Evolutionary conservation across 2,329 filamentous ascomycete genomes (phyloP), one percentile per base, ranked within the genome.

Genomic region (Penicillium concentricum): DNA sequence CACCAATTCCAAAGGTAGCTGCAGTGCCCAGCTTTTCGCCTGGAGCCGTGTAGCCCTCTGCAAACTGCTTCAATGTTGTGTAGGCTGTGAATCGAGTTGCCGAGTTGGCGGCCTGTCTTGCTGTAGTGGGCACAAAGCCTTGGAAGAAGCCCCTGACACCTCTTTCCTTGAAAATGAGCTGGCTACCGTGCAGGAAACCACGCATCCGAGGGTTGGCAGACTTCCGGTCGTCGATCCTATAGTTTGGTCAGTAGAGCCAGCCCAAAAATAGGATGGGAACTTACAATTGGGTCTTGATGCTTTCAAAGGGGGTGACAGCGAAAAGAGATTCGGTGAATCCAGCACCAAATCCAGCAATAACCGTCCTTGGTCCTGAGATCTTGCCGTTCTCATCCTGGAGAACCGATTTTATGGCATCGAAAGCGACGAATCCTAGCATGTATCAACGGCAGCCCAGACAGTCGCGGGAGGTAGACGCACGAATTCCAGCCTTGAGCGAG

Each of bases 291-390:
- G 94, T 99, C 82, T 99, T 99, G 77, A 99, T 97, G 69, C 91
- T 95, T 78, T 99, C 94, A 57, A 95, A 97, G 0, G 94, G 94
- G 34, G 94, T 99, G 34, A 99, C 94, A 12, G 94, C 94, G 3
- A 99, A 79, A 50, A 97, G 78, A 4, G 90, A 95, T 79, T 99
- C 94, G 3, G 93, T 97, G 50, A 96, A 90, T 55, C 94, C 94
- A 9, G 94, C 94, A 57, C 93, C 91, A 70, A 99, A 96, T 3
- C 94, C 94, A 39, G 92, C 92, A 57, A 97, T 84, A 1, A 97
- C 94, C 2, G 93, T 97, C 63, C 88, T 84, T 15, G 93, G 92
- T 0, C 94, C 93, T 4, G 90, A 92, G 41, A 97, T 89, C 64
- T 93, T 92, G 65, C 94, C 94, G 63, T 94, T 82, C 47, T 86